Evolutionary conservation across 306 rosid genomes (phyloP), one percentile per base, ranked within the genome.

Genomic region (Carpinus viminea): DNA sequence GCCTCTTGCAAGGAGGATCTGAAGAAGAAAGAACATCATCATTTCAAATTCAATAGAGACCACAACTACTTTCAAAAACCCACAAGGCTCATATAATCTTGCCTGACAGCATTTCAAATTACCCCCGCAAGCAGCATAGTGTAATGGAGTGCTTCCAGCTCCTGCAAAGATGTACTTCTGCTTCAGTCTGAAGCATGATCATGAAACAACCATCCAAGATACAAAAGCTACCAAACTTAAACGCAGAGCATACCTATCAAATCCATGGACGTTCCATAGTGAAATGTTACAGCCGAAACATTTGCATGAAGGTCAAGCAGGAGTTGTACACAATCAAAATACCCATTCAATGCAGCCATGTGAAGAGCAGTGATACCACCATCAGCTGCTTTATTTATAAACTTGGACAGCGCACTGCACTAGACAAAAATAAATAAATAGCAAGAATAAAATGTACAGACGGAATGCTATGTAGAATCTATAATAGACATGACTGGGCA

Each of bases 41-140:
- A 62, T 17, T 77, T 72, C 41, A 73, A 73, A 54, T 79, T 76
- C 48, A 79, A 70, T 15, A 66, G 73, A 76, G 78, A 68, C 64
- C 21, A 79, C 8, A 75, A 43, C 8, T 57, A 28, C 16, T 61
- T 78, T 77, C 34, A 71, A 43, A 83, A 38, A 50, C 51, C 54
- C 13, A 66, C 60, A 80, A 65, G 13, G 50, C 18, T 26, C 24
- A 77, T 28, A 70, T 65, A 69, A 46, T 85, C 92, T 90, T 96
- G 78, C 99, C 97, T 96, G 98, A 68, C 98, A 96, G 79, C 99
- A 93, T 82, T 93, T 96, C 79, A 91, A 85, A 82, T 93, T 96
- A 34, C 99, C 99, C 79, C 99, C 99, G 84, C 94, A 93, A 77
- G 99, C 98, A 80, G 99, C 99, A 81, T 93, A 96, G 83, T 96